Evolutionary conservation across 306 rosid species (phyloP).

Genomic region (Nissolia schottii): DNA sequence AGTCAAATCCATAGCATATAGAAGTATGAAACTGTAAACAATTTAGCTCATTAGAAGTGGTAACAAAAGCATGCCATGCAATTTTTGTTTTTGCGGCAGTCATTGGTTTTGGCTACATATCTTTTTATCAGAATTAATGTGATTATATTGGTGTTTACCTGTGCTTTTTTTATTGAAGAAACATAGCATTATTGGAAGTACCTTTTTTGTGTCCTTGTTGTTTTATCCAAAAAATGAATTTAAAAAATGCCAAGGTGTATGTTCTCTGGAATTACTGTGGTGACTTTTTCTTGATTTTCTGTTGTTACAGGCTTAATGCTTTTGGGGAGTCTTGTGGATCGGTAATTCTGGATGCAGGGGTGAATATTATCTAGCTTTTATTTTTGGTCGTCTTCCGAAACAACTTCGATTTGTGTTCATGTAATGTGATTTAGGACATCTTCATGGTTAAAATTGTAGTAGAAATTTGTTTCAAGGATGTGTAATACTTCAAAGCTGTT

Average conservation of each 20-base stretch:
- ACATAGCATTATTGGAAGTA: not conserved
- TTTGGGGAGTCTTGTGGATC: conserved; percentile 39
- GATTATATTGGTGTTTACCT: not conserved
- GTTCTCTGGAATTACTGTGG: not conserved
- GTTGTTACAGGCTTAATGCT: conserved; percentile 57
- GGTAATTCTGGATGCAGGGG: conserved; percentile 94
- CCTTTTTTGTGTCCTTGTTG: not conserved
- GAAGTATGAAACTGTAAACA: not conserved
- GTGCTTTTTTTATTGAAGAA: not conserved
- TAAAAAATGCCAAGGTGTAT: not conserved
- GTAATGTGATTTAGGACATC: conserved; percentile 46
- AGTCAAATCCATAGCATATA: not conserved
- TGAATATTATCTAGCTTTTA: conserved; percentile 76
- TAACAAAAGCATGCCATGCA: not conserved
- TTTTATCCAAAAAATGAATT: not conserved
- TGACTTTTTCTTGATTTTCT: not conserved
- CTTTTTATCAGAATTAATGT: too few species aligned
- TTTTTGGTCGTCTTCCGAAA: conserved; percentile 32
- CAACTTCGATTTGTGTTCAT: conserved; percentile 43
- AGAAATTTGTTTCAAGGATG: conserved; percentile 53
- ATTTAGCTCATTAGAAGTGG: not conserved
- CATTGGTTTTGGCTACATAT: too few species aligned
- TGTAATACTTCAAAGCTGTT: conserved; percentile 47
- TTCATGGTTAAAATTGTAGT: conserved; percentile 47
- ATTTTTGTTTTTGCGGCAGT: not conserved